phyloP scores from a whole-genome alignment of 1,284 basidiomycete genomes.

The Cryptococcus sp. region DNA sequence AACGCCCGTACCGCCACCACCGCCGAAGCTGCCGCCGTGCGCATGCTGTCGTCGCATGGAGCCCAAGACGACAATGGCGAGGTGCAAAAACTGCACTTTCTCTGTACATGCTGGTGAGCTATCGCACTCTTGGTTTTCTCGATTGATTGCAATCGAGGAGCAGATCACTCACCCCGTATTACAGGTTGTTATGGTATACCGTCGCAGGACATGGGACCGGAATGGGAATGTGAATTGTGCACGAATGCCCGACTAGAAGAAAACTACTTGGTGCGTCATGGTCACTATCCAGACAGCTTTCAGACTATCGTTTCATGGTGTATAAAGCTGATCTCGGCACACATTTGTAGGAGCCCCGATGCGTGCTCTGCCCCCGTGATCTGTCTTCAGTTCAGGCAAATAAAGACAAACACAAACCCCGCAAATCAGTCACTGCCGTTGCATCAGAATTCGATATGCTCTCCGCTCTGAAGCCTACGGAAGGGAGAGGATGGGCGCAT shows the following conservation, averaged over 20 bases:
- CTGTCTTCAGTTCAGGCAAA: slow-evolving; percentile 17
- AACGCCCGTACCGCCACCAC: slow-evolving; percentile 45
- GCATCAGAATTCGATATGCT: slow-evolving; percentile 64
- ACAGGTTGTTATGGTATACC: slow-evolving; percentile 69
- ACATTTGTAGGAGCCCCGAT: slow-evolving; percentile 43
- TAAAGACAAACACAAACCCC: slow-evolving; percentile 49
- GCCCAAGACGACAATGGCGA: slow-evolving; percentile 70
- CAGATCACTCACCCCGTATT: slow-evolving; percentile 4
- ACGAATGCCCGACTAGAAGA: slow-evolving; percentile 75
- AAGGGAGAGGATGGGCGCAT: slow-evolving; percentile 91
- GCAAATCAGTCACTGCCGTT: slow-evolving; percentile 34
- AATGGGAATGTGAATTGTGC: slow-evolving; percentile 84
- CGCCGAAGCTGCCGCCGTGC: slow-evolving; percentile 68
- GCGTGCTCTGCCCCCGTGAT: slow-evolving; percentile 52
- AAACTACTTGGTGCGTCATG: slow-evolving; percentile 65
- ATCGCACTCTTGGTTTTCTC: not conserved
- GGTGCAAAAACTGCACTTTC: slow-evolving; percentile 76
- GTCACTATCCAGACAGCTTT: not conserved
- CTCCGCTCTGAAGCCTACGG: slow-evolving; percentile 87
- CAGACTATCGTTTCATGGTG: not conserved
- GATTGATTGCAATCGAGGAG: not conserved
- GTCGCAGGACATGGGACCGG: slow-evolving; percentile 63
- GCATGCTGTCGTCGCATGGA: slow-evolving; percentile 73
- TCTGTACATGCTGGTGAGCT: slow-evolving; percentile 69
- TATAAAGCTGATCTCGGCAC: not conserved